Conservation (phyloP, 2,329 filamentous ascomycete genomes). For the Fusarium longipes region DNA sequence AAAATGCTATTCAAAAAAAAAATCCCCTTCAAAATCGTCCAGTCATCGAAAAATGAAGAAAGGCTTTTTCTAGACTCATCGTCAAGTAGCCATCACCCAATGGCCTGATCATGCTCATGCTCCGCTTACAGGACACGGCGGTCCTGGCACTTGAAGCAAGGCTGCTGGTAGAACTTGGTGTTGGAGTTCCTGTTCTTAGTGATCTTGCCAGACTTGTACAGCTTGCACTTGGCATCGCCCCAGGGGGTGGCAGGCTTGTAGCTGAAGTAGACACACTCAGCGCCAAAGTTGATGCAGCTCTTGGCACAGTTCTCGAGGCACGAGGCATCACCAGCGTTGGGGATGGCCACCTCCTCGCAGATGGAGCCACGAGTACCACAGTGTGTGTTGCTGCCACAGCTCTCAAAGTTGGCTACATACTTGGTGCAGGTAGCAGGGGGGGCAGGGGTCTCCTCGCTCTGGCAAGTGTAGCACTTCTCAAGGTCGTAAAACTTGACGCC, state of each 20-base stretch:
- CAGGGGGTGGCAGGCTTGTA: conserved; percentile 3
- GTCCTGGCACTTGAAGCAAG: conserved; percentile 29
- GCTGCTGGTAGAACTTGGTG: conserved; percentile 32
- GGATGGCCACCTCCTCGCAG: conserved; percentile 17
- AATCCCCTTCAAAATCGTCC: conserved; percentile 2
- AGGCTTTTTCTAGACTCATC: neutral
- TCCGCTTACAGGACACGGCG: neutral
- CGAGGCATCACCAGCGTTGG: conserved; percentile 6
- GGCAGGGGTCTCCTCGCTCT: neutral
- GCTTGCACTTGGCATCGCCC: conserved; percentile 24
- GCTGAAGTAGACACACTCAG: conserved; percentile 27
- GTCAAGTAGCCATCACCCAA: neutral
- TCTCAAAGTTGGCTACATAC: conserved; percentile 24
- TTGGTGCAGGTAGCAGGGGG: conserved; percentile 23
- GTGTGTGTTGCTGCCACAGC: conserved; percentile 12
- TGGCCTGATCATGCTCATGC: neutral
- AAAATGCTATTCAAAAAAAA: conserved; percentile 21
- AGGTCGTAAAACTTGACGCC: conserved; percentile 33
- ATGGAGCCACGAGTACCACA: conserved; percentile 24
- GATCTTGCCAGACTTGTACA: conserved; percentile 27
- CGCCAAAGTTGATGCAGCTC: conserved; percentile 30
- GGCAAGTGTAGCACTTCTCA: conserved; percentile 20
- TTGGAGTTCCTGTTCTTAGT: neutral
- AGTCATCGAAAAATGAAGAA: conserved; percentile 26
- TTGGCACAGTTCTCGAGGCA: conserved; percentile 35